These are phyloP conservation scores for Leccinellum luteum DNA, from an alignment of 768 basidiomycete genomes.

Conservation along the genomic window DNA sequence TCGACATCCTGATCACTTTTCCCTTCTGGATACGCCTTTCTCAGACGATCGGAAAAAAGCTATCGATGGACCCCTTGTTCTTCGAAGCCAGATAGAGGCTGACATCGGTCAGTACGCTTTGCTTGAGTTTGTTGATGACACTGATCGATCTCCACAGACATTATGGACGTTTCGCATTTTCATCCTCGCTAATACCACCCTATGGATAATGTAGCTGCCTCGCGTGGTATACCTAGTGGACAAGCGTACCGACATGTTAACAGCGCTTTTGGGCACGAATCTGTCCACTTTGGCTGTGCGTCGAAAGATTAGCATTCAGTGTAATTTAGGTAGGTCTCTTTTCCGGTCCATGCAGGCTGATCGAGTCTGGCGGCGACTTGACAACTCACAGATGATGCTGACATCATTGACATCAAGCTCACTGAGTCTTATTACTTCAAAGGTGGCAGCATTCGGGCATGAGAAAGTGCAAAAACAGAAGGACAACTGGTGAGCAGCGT, in stretches of 20 bases:
- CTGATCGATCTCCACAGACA: neutral
- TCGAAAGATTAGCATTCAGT: constrained; percentile 93
- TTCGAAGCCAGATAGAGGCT: no score
- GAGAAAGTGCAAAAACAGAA: constrained; percentile 95
- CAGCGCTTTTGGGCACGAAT: no score
- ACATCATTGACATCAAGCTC: constrained; percentile 88
- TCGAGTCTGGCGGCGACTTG: constrained; percentile 28
- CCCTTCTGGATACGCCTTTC: constrained; percentile 99
- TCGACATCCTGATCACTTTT: constrained; percentile 96
- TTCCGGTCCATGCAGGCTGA: neutral
- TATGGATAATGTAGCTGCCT: constrained; percentile 60
- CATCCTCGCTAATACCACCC: no score
- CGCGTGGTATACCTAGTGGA: constrained; percentile 98
- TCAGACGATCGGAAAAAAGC: constrained; percentile 78
- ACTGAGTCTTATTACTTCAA: no score
- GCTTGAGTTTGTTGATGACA: neutral
- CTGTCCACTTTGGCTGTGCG: no score
- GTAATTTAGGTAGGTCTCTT: constrained; percentile 76
- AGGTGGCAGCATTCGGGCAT: constrained; percentile 98
- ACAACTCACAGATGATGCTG: constrained; percentile 87
- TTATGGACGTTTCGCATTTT: no score
- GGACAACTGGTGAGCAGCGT: constrained; percentile 72
- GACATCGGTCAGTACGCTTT: no score
- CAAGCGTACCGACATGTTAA: constrained; percentile 98
- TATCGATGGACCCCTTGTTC: constrained; percentile 69